Percentiles rank a stretch among this genome's conserved stretches.
phyloP scores from a whole-genome alignment of 179 eudicot genomes.

The Spergularia azorica region DNA sequence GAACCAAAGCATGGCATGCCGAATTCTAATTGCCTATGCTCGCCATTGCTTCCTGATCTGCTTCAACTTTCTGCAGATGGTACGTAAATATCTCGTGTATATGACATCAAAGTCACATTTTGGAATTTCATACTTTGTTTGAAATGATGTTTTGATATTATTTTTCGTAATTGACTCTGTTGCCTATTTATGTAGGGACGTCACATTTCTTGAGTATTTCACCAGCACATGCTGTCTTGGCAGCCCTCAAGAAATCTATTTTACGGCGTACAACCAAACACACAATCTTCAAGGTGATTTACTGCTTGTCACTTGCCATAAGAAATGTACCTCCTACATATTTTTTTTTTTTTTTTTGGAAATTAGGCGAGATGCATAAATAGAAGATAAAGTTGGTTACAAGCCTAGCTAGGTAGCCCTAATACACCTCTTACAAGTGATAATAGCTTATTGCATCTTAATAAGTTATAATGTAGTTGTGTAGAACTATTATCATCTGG shows the following conservation, averaged over 20 bases:
- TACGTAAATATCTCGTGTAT: neutral
- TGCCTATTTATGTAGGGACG: conserved; percentile 36
- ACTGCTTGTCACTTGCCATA: conserved; percentile 5
- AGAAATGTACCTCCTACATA: neutral
- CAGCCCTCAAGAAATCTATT: conserved; percentile 66
- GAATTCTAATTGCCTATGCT: conserved; percentile 19
- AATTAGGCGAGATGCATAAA: no score
- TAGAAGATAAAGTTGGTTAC: no score
- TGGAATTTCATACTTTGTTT: neutral
- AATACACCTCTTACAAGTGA: neutral
- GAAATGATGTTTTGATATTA: neutral
- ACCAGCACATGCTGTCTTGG: conserved; percentile 58
- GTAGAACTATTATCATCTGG: no score
- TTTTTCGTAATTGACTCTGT: neutral
- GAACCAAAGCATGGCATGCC: conserved; percentile 54
- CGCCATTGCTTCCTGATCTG: conserved; percentile 27
- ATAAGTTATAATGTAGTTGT: no score
- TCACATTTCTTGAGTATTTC: conserved; percentile 25
- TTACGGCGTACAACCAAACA: conserved; percentile 55
- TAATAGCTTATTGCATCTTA: no score
- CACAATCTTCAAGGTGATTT: conserved; percentile 59
- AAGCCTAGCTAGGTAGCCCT: no score
- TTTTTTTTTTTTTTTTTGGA: neutral
- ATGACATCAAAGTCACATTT: neutral
- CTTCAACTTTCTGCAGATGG: conserved; percentile 29